Evolutionary conservation across 306 rosid species (phyloP).

Genomic region (Vigna hirtella): DNA sequence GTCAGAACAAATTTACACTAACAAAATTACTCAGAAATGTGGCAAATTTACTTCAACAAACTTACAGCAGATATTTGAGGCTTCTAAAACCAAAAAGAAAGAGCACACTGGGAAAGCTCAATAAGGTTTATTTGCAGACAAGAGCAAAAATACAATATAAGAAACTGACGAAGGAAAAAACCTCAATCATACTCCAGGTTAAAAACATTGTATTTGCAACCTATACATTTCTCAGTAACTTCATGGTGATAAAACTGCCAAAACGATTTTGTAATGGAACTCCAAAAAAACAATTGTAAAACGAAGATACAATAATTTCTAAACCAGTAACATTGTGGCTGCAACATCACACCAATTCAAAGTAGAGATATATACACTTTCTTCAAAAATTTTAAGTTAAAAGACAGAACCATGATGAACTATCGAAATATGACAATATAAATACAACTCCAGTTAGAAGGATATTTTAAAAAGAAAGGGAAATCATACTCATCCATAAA

Average conservation of each 20-base stretch:
- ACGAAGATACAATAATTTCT: not conserved
- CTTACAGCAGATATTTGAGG: constrained; percentile 2
- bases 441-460: constrained; percentile 4
- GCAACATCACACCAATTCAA: constrained; percentile 16
- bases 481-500: not conserved
- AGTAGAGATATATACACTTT: not conserved
- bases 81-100: constrained; percentile 26
- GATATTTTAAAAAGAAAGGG: not conserved
- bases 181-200: not conserved
- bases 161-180: not conserved
- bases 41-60: constrained; percentile 11
- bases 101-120: constrained; percentile 5
- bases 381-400: not conserved
- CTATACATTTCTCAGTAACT: constrained; percentile 4
- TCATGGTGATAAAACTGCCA: not conserved
- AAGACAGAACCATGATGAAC: not conserved
- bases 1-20: not conserved
- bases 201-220: constrained; percentile 16
- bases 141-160: not conserved
- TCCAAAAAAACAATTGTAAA: not conserved
- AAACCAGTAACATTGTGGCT: not conserved
- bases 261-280: not conserved
- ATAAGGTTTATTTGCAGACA: constrained; percentile 9
- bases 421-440: not conserved
- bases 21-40: not conserved